These are phyloP conservation scores for Curvularia eragrostidis DNA, from an alignment of 2,329 filamentous ascomycete genomes.

Conservation along the genomic window DNA sequence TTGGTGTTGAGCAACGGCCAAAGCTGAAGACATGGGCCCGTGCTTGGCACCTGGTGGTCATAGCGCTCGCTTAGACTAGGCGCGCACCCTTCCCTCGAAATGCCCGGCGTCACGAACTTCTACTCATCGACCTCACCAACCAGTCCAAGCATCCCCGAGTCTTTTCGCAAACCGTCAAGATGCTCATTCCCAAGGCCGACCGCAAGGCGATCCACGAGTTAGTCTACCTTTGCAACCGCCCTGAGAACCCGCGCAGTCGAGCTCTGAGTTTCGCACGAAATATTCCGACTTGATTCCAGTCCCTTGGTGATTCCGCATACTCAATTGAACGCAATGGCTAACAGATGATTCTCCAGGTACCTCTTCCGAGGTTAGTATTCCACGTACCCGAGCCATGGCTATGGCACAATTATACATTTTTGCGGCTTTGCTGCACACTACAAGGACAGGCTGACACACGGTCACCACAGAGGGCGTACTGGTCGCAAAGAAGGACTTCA, in stretches of 20 bases:
- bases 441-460: constrained; percentile 53
- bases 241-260: constrained; percentile 31
- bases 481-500: constrained; percentile 99
- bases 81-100: constrained; percentile 25
- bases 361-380: constrained; percentile 53
- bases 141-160: constrained; percentile 33
- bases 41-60: constrained; percentile 16
- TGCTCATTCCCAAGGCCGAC: constrained; percentile 99
- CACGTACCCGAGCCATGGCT: constrained; percentile 45
- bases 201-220: constrained; percentile 99
- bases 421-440: constrained; percentile 44
- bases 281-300: constrained; percentile 39
- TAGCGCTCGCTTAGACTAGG: constrained; percentile 24
- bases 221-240: constrained; percentile 62
- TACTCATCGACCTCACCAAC: constrained; percentile 27
- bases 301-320: constrained; percentile 13
- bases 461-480: constrained; percentile 72
- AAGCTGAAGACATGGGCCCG: neutral
- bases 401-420: constrained; percentile 47
- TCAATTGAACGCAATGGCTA: constrained; percentile 31
- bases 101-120: constrained; percentile 21
- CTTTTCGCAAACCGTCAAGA: constrained; percentile 52
- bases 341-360: constrained; percentile 40
- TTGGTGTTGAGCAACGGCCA: constrained; percentile 1
- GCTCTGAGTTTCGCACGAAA: constrained; percentile 38